A percentile compares a stretch with the other conserved stretches of the same genome.
Conservation (phyloP, 257 asterid genomes). For the Solanum infundibuliforme region DNA sequence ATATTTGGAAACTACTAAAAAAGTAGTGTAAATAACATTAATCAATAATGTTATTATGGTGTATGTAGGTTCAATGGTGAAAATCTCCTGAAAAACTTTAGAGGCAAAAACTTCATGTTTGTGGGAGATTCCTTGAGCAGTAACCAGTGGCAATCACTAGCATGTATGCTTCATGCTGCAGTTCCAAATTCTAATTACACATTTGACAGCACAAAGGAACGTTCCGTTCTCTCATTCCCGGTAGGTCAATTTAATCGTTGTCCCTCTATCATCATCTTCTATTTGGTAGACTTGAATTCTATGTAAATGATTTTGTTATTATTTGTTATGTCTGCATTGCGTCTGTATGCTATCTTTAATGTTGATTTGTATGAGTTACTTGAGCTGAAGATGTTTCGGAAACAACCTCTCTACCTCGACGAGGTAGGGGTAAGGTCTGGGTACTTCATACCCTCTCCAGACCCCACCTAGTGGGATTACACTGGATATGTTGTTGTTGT, state of each 20-base stretch:
- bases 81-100: conserved; percentile 27
- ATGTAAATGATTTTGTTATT: not conserved
- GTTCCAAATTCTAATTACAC: conserved; percentile 29
- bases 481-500: not conserved
- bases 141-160: conserved; percentile 64
- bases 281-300: not conserved
- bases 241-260: conserved; percentile 14
- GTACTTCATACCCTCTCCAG: not conserved
- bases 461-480: not conserved
- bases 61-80: conserved; percentile 47
- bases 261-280: not conserved
- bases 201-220: conserved; percentile 7
- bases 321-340: not conserved
- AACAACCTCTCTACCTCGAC: not conserved
- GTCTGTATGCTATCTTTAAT: not conserved
- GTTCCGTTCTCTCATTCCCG: conserved; percentile 35
- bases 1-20: not conserved
- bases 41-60: not conserved
- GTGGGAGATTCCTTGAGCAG: conserved; percentile 65
- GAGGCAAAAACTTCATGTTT: conserved; percentile 43
- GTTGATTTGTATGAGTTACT: not conserved
- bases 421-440: not conserved
- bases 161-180: conserved; percentile 51
- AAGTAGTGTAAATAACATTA: no score
- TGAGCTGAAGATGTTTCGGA: not conserved